Evolutionary conservation across 1,284 basidiomycete genomes (phyloP), one percentile per base, ranked within the genome.

Genomic region (Cystobasidium sp.): DNA sequence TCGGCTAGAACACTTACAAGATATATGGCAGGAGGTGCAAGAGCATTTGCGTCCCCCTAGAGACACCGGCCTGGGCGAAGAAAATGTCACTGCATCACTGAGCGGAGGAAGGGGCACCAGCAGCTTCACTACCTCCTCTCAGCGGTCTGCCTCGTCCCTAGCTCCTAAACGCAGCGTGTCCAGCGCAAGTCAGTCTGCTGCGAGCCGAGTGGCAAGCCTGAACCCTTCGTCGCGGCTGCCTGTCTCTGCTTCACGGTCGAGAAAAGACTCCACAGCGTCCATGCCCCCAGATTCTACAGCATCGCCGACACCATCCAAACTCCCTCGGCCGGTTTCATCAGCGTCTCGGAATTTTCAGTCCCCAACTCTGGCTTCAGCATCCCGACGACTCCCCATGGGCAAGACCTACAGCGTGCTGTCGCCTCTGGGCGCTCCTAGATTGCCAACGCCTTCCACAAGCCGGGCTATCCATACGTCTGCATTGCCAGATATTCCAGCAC

Each of bases 181-280:
- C 12, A 16, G 10, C 18, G 41, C 22, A 20, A 62, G 8, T 41
- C 16, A 14, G n/a, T 46, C 8, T 31, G 6, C 39, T 7, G 20
- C 20, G 37, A 9, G 39, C 39, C 56, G 37, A 49, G 22, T 63
- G 18, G 56, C 39, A 12, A 64, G 61, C 49, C 52, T 39, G 24
- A n/a, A 6, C 16, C n/a, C 49, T 12, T 14, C 39, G 10, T 71
- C 69, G n/a, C 61, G 59, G n/a, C 41, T 71, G 8, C 69, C 69
- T 10, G 61, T 64, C 37, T 18, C 58, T 8, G 49, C 59, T 7
- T 18, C 44, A 20, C 69, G 69, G 12, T 6, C 24, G 9, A 24
- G 69, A 53, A 71, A 31, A 44, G n/a, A 31, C 3, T 71, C 69
- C 20, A 37, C 31, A 16, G 46, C 69, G 5, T 63, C 41, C 18